phyloP scores from a whole-genome alignment of 805 yeast species.

The Monosporozyma unispora region DNA sequence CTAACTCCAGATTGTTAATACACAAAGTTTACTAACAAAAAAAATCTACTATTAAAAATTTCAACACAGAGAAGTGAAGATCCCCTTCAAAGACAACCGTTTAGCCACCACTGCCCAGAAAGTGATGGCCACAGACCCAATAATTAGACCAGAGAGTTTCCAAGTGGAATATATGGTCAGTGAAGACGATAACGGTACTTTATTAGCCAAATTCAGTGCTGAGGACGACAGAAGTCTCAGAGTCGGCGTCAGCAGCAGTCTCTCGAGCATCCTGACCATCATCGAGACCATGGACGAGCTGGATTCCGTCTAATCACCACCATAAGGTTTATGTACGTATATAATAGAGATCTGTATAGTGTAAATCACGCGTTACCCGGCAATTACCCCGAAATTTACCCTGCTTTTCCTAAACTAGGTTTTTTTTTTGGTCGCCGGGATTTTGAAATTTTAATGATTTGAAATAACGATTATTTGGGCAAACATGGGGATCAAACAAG shows the following conservation, averaged over 20 bases:
- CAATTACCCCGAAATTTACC: neutral
- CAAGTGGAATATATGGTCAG: constrained; percentile 35
- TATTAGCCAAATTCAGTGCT: constrained; percentile 47
- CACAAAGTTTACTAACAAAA: constrained; percentile 7
- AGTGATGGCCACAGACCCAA: constrained; percentile 71
- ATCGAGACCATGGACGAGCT: constrained; percentile 63
- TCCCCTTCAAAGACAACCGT: constrained; percentile 52
- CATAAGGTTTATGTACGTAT: too few species aligned
- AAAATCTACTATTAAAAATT: neutral
- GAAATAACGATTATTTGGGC: neutral
- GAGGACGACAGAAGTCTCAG: constrained; percentile 66
- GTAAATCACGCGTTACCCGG: neutral
- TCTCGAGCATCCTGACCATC: constrained; percentile 68
- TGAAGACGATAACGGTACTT: constrained; percentile 21
- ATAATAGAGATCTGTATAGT: neutral
- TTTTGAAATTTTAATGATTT: neutral
- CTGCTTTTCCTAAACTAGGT: neutral
- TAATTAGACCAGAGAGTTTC: constrained; percentile 62
- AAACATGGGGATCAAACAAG: neutral
- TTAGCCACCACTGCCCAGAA: constrained; percentile 59
- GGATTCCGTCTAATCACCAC: constrained; percentile 18
- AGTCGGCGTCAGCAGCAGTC: constrained; percentile 73
- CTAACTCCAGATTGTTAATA: too few species aligned
- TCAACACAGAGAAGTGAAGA: constrained; percentile 32
- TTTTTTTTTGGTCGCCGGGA: neutral